A percentile compares a stretch with the other conserved stretches of the same genome.
phyloP scores from a whole-genome alignment of 1,139 yeast genomes.

The Blastobotrys malaysiensis region DNA sequence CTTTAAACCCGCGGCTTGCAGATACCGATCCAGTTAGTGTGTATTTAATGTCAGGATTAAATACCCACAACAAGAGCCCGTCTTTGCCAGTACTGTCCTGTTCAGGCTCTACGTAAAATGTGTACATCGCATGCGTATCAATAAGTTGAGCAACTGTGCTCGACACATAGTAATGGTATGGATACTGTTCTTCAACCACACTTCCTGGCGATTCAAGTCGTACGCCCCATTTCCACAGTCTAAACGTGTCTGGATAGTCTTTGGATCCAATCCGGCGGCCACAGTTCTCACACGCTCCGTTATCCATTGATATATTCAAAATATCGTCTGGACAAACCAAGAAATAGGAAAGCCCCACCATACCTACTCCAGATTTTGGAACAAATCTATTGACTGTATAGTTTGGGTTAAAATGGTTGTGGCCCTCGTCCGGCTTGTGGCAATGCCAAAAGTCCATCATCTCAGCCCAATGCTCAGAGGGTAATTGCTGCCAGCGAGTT shows the following conservation, averaged over 20 bases:
- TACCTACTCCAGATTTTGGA: slow-evolving; percentile 43
- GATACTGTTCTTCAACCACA: slow-evolving; percentile 19
- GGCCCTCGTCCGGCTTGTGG: slow-evolving; percentile 62
- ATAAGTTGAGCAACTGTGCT: slow-evolving; percentile 26
- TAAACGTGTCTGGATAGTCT: slow-evolving; percentile 26
- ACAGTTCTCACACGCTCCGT: slow-evolving; percentile 16
- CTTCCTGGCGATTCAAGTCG: slow-evolving; percentile 22
- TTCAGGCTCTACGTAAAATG: slow-evolving; percentile 25
- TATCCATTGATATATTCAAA: slow-evolving; percentile 2
- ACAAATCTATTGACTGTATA: slow-evolving; percentile 35
- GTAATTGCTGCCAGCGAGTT: slow-evolving; percentile 51
- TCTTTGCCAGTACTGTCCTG: slow-evolving; percentile 13
- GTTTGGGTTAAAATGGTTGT: slow-evolving; percentile 23
- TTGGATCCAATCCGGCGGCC: slow-evolving; percentile 14
- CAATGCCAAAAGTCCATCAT: slow-evolving; percentile 97
- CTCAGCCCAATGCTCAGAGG: slow-evolving; percentile 91
- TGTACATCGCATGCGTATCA: slow-evolving; percentile 34
- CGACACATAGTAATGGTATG: slow-evolving; percentile 23
- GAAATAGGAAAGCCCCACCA: slow-evolving; percentile 58
- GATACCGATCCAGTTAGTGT: slow-evolving; percentile 26
- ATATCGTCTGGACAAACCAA: slow-evolving; percentile 36
- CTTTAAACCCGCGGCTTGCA: slow-evolving; percentile 37
- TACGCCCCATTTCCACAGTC: slow-evolving; percentile 60
- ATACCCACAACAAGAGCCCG: slow-evolving; percentile 47
- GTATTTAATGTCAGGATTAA: slow-evolving; percentile 45